phyloP scores from a whole-genome alignment of 1,284 basidiomycete species.

The Moniliophthora roreri region DNA sequence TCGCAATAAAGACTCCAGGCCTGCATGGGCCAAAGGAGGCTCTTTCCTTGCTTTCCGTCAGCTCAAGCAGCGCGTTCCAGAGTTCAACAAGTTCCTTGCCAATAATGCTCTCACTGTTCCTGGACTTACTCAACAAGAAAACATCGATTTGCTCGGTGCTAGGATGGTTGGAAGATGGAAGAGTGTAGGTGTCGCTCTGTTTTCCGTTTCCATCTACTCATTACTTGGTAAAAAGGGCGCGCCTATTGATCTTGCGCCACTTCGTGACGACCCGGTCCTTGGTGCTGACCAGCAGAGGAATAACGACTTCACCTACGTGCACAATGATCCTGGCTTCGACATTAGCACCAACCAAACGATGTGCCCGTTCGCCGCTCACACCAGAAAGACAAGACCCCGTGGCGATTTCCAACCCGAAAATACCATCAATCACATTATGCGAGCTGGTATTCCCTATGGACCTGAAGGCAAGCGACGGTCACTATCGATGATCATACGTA shows the following conservation, averaged over 20 bases:
- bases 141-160: slow-evolving; percentile 25
- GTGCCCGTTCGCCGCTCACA: slow-evolving; percentile 34
- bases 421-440: slow-evolving; percentile 26
- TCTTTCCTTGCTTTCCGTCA: slow-evolving; percentile 26
- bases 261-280: slow-evolving; percentile 30
- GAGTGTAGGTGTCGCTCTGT: slow-evolving; percentile 17
- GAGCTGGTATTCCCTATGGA: slow-evolving; percentile 39
- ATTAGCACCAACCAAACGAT: slow-evolving; percentile 22
- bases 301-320: slow-evolving; percentile 35
- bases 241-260: slow-evolving; percentile 27
- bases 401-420: slow-evolving; percentile 15
- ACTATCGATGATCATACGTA: not conserved
- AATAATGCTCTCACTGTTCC: slow-evolving; percentile 20
- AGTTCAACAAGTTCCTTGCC: slow-evolving; percentile 25
- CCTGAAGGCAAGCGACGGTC: slow-evolving; percentile 27
- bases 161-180: slow-evolving; percentile 32
- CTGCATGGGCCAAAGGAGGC: slow-evolving; percentile 24
- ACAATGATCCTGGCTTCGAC: slow-evolving; percentile 13
- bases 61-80: slow-evolving; percentile 21
- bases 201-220: too few species aligned
- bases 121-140: slow-evolving; percentile 18
- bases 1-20: slow-evolving; percentile 9
- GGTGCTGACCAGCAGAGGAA: slow-evolving; percentile 32
- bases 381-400: slow-evolving; percentile 30
- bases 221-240: too few species aligned